Conservation (phyloP, 1,284 basidiomycete species). For the Ceratobasidium sp. region DNA sequence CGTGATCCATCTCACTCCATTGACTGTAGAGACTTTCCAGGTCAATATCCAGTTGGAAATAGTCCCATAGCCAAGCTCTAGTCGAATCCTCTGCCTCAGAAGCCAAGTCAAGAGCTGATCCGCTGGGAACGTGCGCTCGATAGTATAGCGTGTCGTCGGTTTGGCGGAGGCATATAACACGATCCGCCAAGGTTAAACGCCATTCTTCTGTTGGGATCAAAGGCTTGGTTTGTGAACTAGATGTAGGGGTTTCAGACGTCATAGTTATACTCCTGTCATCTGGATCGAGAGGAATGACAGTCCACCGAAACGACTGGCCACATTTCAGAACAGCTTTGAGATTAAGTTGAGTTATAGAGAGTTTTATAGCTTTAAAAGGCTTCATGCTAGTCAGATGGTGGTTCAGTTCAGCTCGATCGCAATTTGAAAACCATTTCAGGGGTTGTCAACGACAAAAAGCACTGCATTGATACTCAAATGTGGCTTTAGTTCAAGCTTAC, state of each 20-base stretch:
- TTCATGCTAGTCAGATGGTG: background rate
- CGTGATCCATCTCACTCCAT: conserved; percentile 77
- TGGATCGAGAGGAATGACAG: conserved; percentile 55
- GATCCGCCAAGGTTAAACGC: conserved; percentile 75
- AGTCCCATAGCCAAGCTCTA: conserved; percentile 78
- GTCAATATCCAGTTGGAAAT: conserved; percentile 88
- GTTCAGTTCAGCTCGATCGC: background rate
- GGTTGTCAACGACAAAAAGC: background rate
- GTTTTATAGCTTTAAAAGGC: conserved; percentile 55
- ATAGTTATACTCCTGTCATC: conserved; percentile 42
- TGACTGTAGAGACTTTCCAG: conserved; percentile 76
- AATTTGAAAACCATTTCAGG: background rate
- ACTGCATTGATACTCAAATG: background rate
- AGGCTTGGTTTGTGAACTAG: background rate
- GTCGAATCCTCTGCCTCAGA: conserved; percentile 67
- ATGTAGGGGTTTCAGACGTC: conserved; percentile 25
- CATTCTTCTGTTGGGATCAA: conserved; percentile 63
- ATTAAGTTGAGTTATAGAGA: conserved; percentile 70
- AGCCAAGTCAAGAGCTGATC: conserved; percentile 48
- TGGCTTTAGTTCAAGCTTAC: conserved; percentile 3
- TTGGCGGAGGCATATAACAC: conserved; percentile 85
- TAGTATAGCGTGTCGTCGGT: conserved; percentile 72
- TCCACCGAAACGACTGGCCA: conserved; percentile 84
- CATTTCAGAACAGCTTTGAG: conserved; percentile 76
- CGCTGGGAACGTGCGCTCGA: conserved; percentile 65